Percentiles rank a stretch among this genome's conserved stretches.
phyloP scores from a whole-genome alignment of 352 stramenopile genomes.

The Lagenidium sp. region DNA sequence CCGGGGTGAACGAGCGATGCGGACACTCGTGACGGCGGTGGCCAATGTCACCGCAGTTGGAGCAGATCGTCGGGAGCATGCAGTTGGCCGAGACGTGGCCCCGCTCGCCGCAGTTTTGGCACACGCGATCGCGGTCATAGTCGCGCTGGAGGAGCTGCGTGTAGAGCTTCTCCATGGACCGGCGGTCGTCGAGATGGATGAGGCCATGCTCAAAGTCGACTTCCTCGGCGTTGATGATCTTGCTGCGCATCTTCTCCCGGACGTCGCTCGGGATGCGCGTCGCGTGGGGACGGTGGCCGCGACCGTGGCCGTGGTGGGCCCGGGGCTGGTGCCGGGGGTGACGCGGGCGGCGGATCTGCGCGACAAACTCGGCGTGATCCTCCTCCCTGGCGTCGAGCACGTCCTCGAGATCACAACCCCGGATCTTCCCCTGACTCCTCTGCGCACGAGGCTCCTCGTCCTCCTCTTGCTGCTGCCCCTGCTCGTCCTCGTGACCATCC shows the following conservation, averaged over 20 bases:
- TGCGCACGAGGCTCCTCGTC: constrained; percentile 6
- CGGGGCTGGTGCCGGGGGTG: not conserved
- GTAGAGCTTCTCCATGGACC: constrained; percentile 50
- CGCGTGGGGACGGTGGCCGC: not conserved
- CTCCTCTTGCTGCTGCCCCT: constrained; percentile 11
- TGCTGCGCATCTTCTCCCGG: constrained; percentile 11
- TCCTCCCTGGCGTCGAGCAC: constrained; percentile 4
- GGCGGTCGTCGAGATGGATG: constrained; percentile 28
- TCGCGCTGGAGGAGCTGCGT: constrained; percentile 47
- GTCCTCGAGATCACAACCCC: not conserved
- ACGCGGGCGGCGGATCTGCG: constrained; percentile 8
- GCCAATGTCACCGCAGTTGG: constrained; percentile 65
- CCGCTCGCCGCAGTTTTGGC: constrained; percentile 65
- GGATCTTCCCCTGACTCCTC: not conserved
- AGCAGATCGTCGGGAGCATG: constrained; percentile 65
- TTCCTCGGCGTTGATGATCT: constrained; percentile 24
- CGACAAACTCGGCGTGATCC: constrained; percentile 5
- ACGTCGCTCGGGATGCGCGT: not conserved
- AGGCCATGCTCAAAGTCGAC: constrained; percentile 72
- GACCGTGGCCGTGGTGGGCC: not conserved
- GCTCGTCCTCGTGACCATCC: constrained; percentile 2
- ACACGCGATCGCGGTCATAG: constrained; percentile 51
- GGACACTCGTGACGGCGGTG: constrained; percentile 44
- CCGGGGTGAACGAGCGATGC: constrained; percentile 16
- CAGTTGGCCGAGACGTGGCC: constrained; percentile 64